Evolutionary conservation across 495 filamentous ascomycete genomes (phyloP).

Genomic region (Hypoxylon rickii): DNA sequence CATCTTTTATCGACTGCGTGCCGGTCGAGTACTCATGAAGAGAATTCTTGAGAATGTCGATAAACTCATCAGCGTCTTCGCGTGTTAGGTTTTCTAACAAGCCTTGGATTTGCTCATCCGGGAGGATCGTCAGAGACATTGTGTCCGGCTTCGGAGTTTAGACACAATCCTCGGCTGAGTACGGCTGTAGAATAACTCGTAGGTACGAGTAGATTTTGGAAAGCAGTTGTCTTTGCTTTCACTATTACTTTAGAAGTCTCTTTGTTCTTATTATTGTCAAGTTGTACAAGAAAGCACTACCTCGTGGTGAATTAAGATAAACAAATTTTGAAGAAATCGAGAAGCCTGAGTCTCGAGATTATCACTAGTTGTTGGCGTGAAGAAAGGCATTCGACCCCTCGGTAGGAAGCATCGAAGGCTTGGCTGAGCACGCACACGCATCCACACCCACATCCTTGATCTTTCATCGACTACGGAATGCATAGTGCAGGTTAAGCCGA

Average conservation of each 20-base stretch:
- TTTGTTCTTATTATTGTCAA: background rate
- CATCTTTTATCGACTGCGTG: conserved; percentile 52
- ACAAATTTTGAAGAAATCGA: too few relatives aligned
- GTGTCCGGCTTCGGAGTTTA: conserved; percentile 10
- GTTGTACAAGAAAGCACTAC: background rate
- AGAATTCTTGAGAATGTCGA: conserved; percentile 68
- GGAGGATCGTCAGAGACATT: conserved; percentile 81
- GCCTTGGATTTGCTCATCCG: conserved; percentile 67
- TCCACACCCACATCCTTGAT: conserved; percentile 9
- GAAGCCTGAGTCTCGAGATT: conserved; percentile 10
- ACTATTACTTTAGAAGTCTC: background rate
- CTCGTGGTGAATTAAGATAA: too few relatives aligned
- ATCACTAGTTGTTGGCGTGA: conserved; percentile 4
- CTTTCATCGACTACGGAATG: background rate
- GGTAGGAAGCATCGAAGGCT: conserved; percentile 8
- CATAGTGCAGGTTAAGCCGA: background rate
- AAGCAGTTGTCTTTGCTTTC: background rate
- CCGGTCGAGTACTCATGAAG: conserved; percentile 83
- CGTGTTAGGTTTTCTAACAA: conserved; percentile 73
- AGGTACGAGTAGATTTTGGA: background rate
- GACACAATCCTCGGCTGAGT: background rate
- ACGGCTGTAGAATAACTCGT: background rate
- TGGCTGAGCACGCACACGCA: conserved; percentile 18
- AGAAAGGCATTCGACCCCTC: conserved; percentile 5
- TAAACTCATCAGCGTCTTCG: conserved; percentile 69